These are phyloP conservation scores for Lodderomyces margitis DNA, from an alignment of 1,139 yeast genomes.

Conservation along the genomic window DNA sequence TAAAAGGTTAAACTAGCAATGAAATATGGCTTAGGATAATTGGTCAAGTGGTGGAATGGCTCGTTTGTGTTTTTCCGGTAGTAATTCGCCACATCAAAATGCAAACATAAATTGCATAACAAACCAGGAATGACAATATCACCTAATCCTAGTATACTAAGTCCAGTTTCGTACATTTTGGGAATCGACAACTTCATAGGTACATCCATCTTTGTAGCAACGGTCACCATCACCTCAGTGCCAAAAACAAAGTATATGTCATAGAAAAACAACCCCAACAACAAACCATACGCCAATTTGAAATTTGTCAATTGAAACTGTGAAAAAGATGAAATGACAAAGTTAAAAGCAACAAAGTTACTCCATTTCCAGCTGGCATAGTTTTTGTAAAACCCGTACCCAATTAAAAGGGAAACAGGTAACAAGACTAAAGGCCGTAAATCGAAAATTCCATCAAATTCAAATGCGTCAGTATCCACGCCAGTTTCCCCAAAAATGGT, in stretches of 20 bases:
- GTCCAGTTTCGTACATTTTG: constrained; percentile 12
- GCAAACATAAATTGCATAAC: constrained; percentile 47
- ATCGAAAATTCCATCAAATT: constrained; percentile 30
- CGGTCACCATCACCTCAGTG: constrained; percentile 60
- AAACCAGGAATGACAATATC: constrained; percentile 61
- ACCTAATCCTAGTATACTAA: constrained; percentile 50
- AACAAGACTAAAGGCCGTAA: constrained; percentile 26
- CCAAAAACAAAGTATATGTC: constrained; percentile 69
- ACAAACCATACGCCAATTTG: constrained; percentile 42
- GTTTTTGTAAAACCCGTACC: constrained; percentile 17
- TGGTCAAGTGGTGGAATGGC: constrained; percentile 39
- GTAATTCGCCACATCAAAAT: constrained; percentile 46
- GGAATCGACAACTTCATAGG: constrained; percentile 60
- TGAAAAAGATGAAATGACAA: constrained; percentile 37
- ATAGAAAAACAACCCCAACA: constrained; percentile 54
- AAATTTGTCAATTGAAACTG: constrained; percentile 35
- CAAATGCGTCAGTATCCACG: not conserved
- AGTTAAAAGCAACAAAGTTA: constrained; percentile 33
- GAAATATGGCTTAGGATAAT: constrained; percentile 48
- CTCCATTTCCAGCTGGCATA: constrained; percentile 26
- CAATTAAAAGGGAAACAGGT: constrained; percentile 20
- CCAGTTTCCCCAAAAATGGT: constrained; percentile 2
- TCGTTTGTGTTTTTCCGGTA: constrained; percentile 20
- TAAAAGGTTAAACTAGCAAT: constrained; percentile 42
- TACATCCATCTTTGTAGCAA: constrained; percentile 54